phyloP scores from a whole-genome alignment of 192 early-diverging fungal genomes.

The Endogone sp. region DNA sequence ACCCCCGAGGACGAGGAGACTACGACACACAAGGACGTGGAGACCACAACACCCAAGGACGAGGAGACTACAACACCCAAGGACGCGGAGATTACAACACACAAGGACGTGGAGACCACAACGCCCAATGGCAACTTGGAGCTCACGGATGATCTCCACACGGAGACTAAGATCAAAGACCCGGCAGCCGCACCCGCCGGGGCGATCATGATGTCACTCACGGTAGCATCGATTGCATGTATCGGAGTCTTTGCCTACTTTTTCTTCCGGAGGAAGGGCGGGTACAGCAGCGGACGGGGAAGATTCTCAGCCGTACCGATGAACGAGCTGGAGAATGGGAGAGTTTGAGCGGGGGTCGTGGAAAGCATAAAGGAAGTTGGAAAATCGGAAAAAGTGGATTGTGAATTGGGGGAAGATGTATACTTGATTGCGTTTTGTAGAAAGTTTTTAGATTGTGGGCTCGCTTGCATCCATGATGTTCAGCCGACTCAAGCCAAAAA shows the following conservation, averaged over 20 bases:
- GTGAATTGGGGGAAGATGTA: not conserved
- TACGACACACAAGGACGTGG: not conserved
- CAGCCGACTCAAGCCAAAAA: no score
- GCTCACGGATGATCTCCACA: no score
- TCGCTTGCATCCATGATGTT: no score
- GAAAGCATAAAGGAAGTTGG: not conserved
- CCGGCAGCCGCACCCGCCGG: no score
- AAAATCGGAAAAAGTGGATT: no score
- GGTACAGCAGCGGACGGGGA: not conserved
- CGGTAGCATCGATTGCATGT: not conserved
- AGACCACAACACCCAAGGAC: not conserved
- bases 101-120: not conserved
- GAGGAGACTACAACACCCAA: not conserved
- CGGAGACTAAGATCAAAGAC: no score
- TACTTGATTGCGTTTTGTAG: not conserved
- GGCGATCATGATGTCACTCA: not conserved
- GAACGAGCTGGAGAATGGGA: not conserved
- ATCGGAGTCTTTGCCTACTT: constrained; percentile 1
- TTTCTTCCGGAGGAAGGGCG: not conserved
- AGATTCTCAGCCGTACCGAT: not conserved
- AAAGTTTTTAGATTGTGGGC: no score
- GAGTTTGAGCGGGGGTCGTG: not conserved
- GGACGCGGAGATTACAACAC: no score
- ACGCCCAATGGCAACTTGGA: not conserved
- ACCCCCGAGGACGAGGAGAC: not conserved